A percentile compares a stretch with the other conserved stretches of the same genome.
Conservation (phyloP, 179 eudicot species). For the Silene coronaria region DNA sequence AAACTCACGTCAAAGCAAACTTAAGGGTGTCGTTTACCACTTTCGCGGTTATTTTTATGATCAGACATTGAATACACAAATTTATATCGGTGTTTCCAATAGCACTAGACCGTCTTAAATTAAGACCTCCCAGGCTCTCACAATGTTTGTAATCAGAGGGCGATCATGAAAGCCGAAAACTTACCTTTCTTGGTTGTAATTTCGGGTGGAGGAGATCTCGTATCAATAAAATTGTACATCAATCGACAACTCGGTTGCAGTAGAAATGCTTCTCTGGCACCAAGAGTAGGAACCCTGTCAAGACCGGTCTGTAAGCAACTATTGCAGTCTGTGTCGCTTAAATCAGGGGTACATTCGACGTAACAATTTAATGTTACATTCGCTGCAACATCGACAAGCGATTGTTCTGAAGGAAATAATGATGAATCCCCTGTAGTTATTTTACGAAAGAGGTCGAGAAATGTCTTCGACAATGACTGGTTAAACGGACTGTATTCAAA, state of each 20-base stretch:
- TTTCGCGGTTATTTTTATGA: too few species aligned
- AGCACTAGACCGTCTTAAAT: too few species aligned
- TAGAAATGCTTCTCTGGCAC: conserved; percentile 12
- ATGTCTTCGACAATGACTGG: conserved; percentile 14
- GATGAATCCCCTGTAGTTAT: conserved; percentile 20
- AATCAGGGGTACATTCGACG: conserved; percentile 44
- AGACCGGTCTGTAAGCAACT: conserved; percentile 24
- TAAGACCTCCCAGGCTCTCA: too few species aligned
- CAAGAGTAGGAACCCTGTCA: conserved; percentile 5
- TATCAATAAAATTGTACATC: conserved; percentile 17
- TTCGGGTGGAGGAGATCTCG: not conserved
- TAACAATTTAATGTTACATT: conserved; percentile 11
- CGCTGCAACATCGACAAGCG: not conserved
- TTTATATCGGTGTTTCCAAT: too few species aligned
- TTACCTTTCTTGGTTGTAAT: not conserved
- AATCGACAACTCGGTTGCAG: conserved; percentile 26
- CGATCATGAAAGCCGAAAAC: not conserved
- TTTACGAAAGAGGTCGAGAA: conserved; percentile 9
- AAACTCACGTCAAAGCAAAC: too few species aligned
- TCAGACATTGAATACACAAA: too few species aligned
- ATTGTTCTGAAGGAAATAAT: conserved; percentile 9
- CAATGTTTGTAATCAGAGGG: too few species aligned
- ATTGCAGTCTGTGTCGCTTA: conserved; percentile 16
- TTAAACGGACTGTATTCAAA: conserved; percentile 15
- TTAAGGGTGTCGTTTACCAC: too few species aligned